These are phyloP conservation scores for Fragilariopsis cylindrus DNA, from an alignment of 108 stramenopile genomes.

Conservation along the genomic window DNA sequence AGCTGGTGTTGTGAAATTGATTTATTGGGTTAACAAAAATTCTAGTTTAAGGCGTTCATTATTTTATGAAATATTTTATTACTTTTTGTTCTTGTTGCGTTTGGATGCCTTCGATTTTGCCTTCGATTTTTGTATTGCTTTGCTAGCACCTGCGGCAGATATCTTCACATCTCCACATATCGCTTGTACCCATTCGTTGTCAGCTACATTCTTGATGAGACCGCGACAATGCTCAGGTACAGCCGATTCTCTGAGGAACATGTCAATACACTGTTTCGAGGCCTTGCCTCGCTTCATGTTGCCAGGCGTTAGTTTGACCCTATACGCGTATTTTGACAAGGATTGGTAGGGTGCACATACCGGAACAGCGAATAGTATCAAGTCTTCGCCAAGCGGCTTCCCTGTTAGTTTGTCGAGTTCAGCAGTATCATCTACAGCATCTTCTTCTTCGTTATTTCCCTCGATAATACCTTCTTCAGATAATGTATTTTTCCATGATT, in stretches of 20 bases:
- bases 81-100: conserved; percentile 31
- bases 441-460: conserved; percentile 50
- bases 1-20: conserved; percentile 9
- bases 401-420: conserved; percentile 85
- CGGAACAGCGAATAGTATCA: conserved; percentile 86
- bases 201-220: conserved; percentile 78
- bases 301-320: conserved; percentile 88
- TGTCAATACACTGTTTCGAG: conserved; percentile 78
- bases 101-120: conserved; percentile 43
- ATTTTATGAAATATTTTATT: not conserved
- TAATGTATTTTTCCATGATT: conserved; percentile 74
- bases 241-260: conserved; percentile 57
- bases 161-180: conserved; percentile 84
- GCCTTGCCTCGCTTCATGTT: conserved; percentile 87
- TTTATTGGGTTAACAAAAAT: not conserved
- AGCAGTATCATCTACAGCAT: conserved; percentile 67
- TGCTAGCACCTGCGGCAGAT: conserved; percentile 80
- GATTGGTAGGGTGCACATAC: conserved; percentile 93
- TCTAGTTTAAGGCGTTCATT: not conserved
- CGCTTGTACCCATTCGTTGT: conserved; percentile 84
- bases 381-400: conserved; percentile 79
- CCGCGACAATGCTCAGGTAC: conserved; percentile 40
- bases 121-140: conserved; percentile 64
- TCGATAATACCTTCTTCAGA: conserved; percentile 79
- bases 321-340: conserved; percentile 82